Conservation (phyloP, 805 yeast genomes). For the Kodamaea laetipori region DNA sequence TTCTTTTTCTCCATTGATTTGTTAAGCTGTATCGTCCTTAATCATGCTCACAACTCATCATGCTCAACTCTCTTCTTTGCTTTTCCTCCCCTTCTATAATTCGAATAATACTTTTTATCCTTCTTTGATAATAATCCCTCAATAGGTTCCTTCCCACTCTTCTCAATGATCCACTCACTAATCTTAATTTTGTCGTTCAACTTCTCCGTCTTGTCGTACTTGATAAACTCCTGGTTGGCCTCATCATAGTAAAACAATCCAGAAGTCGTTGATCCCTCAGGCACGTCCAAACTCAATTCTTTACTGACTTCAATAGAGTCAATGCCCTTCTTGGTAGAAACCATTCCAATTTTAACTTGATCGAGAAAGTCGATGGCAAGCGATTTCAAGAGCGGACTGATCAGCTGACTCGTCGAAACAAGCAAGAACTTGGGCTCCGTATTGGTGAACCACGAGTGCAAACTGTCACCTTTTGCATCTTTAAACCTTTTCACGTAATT, state of each 20-base stretch:
- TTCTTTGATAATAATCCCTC: constrained; percentile 43
- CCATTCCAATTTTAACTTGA: constrained; percentile 48
- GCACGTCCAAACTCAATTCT: constrained; percentile 17
- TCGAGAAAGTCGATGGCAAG: constrained; percentile 71
- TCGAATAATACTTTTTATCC: constrained; percentile 29
- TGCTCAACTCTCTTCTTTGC: constrained; percentile 21
- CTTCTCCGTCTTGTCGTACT: constrained; percentile 26
- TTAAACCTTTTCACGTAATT: constrained; percentile 61
- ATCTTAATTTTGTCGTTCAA: constrained; percentile 32
- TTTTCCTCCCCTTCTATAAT: constrained; percentile 33
- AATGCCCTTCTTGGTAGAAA: constrained; percentile 28
- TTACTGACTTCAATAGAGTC: constrained; percentile 14
- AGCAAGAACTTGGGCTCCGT: constrained; percentile 48
- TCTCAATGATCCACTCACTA: constrained; percentile 34
- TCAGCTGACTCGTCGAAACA: constrained; percentile 50
- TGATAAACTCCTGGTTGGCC: constrained; percentile 20
- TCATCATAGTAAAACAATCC: constrained; percentile 29
- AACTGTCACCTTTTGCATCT: constrained; percentile 25
- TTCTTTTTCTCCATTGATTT: constrained; percentile 1
- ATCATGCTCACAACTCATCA: constrained; percentile 33
- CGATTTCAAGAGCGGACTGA: constrained; percentile 60
- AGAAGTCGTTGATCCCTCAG: constrained; percentile 27
- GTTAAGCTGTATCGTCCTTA: too few relatives aligned
- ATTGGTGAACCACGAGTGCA: constrained; percentile 30
- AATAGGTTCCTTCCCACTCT: constrained; percentile 27